Evolutionary conservation across 768 basidiomycete species (phyloP).

Genomic region (Kwoniella sp.): DNA sequence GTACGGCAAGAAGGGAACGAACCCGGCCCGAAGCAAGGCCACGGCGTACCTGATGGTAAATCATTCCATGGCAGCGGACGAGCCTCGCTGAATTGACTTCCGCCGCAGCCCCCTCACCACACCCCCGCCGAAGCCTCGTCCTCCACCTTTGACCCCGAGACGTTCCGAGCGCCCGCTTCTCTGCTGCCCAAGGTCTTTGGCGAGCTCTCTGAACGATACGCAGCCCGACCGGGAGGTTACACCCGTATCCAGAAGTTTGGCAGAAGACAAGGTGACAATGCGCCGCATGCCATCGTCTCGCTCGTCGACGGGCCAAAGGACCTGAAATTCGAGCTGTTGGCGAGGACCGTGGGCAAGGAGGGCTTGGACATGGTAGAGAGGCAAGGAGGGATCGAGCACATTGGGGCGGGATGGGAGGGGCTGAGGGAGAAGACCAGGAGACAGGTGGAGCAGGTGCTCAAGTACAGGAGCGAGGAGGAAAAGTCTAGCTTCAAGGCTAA

Average conservation of each 20-base stretch:
- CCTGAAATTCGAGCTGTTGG: conserved; percentile 79
- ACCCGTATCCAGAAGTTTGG: conserved; percentile 90
- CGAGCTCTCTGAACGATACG: conserved; percentile 74
- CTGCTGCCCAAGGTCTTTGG: conserved; percentile 75
- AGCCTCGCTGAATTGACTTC: not conserved
- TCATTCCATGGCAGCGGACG: not conserved
- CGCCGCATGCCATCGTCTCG: conserved; percentile 83
- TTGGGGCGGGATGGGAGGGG: conserved; percentile 17
- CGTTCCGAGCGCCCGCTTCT: conserved; percentile 50
- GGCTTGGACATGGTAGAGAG: conserved; percentile 18
- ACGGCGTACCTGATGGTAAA: conserved; percentile 67
- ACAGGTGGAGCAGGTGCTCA: conserved; percentile 35
- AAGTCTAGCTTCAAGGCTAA: conserved; percentile 29
- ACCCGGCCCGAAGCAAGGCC: conserved; percentile 66
- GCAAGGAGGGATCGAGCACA: not conserved
- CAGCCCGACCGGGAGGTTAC: conserved; percentile 80
- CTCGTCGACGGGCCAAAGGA: conserved; percentile 93
- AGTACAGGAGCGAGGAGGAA: conserved; percentile 33
- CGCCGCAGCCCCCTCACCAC: conserved; percentile 13
- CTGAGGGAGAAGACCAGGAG: conserved; percentile 33
- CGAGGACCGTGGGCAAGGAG: conserved; percentile 82
- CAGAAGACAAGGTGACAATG: conserved; percentile 85
- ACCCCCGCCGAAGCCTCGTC: not conserved
- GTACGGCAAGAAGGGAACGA: conserved; percentile 77
- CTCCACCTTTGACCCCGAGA: conserved; percentile 53